Base-by-base conservation (phyloP, 495 filamentous ascomycete genomes). In the Bombardia bombarda region DNA sequence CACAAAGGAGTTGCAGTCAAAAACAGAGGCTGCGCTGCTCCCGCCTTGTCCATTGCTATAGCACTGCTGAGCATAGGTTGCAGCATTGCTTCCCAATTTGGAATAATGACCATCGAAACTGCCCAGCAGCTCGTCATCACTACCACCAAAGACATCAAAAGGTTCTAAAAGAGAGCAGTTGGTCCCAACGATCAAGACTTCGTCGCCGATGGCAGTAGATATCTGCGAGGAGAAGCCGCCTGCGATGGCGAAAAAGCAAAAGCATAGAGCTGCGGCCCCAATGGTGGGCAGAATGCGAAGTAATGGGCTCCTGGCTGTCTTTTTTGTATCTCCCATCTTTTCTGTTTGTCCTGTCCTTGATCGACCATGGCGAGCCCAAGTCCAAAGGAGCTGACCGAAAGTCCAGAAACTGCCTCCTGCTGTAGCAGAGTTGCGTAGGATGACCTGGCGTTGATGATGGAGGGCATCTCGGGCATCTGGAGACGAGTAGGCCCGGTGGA, bases 31-130 rank as follows among this genome's bases (percentile, higher is more conserved):
- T 3, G 14, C 19, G 18, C 7, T 19, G 12, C 19, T 25, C 4
- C 13, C 3, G n/a, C 8, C 16, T 13, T 7, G n/a, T 14, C 13
- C 20, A 7, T 5, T 24, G 12, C 20, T 20, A 22, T 56, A 48
- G 30, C 44, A 53, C 22, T 38, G 46, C 21, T 38, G 38, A 2
- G 43, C 49, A 41, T 56, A 56, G 30, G 43, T 45, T 2, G 41
- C 40, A 4, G 44, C 43, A 13, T 40, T 40, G 25, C 38, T 30
- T 42, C 25, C 37, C 30, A 14, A 37, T 32, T 21, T 24, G 10
- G 38, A 9, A 28, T 19, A 3, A 7, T 14, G n/a, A 14, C n/a
- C 10, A 7, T 7, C 13, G 32, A 33, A 14, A 14, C 12, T 18
- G 32, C 32, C 32, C 3, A 14, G 32, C 12, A 14, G 12, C 32